Base-by-base conservation (phyloP, 768 basidiomycete species). In the Chalciporus piperatus region DNA sequence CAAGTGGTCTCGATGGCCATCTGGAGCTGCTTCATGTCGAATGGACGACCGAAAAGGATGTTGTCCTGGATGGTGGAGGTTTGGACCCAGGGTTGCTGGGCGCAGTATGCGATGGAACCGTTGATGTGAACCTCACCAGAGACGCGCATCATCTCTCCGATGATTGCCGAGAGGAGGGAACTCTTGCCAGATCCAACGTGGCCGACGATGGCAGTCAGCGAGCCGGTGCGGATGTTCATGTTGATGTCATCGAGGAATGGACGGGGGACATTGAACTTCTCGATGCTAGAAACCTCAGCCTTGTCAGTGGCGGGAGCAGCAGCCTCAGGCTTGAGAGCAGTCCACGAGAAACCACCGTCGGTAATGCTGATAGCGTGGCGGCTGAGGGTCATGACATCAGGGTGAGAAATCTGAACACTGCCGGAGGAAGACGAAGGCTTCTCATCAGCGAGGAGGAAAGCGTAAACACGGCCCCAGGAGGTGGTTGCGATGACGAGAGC, bases 81-180 rank as follows among this genome's bases (percentile, higher is more conserved):
- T 52, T 67, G 67, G 48, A 67, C 49, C 66, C 66, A 68, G 16
- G 66, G 61, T 47, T 69, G 65, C 54, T 68, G 66, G 19, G 67
- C 67, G 42, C 65, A 69, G 52, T 68, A 68, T 23, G 64, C 67
- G 45, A 68, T 52, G 10, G 66, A 62, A 10, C 66, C 66, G 10
- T 59, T 48, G 22, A 54, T 57, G 39, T 35, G 19, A 40, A 63
- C 52, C 32, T 65, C 51, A 42, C 65, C 66, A 37, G 61, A 65
- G 27, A 63, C 48, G 41, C 57, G 55, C 19, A 58, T 28, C 65
- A 67, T 68, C 53, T 67, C 65, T 25, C 65, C 65, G 20, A 67
- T 57, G 14, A 67, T 60, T 9, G 65, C 65, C 7, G 65, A 67
- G 28, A 68, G 30, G 42, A 67, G 54, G 4, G 65, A 67, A 5